Evolutionary conservation across 371 early-diverging fungal genomes (phyloP).

Genomic region (Rhizomucor miehei): DNA sequence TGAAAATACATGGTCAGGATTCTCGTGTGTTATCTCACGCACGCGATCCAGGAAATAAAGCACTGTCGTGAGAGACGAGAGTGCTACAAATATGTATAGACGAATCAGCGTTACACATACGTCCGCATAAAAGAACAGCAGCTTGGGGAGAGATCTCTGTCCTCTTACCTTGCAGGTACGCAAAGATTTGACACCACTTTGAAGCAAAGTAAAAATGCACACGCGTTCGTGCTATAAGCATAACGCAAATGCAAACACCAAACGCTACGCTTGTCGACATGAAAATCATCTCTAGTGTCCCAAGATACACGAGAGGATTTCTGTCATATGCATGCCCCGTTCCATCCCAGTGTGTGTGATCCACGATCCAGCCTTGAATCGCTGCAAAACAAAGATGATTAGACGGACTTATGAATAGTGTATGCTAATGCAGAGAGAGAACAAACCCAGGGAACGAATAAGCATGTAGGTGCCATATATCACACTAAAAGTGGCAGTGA

Average conservation of each 20-base stretch:
- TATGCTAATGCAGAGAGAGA: too few species aligned
- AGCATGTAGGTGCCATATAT: conserved; percentile 18
- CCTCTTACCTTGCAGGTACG: conserved; percentile 11
- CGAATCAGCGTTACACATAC: background rate
- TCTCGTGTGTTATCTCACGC: background rate
- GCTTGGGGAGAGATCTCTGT: background rate
- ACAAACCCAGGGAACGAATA: conserved; percentile 13
- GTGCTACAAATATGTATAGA: background rate
- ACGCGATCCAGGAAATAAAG: conserved; percentile 3
- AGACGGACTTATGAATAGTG: too few species aligned
- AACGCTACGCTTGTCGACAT: conserved; percentile 1
- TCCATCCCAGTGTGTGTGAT: conserved; percentile 17
- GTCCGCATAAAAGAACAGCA: too few species aligned
- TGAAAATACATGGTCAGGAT: conserved; percentile 11
- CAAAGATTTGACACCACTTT: conserved; percentile 12
- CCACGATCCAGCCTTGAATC: conserved; percentile 18
- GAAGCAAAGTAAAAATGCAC: conserved; percentile 9
- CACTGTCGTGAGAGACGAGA: background rate
- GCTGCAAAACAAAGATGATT: background rate
- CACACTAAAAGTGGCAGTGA: conserved; percentile 12
- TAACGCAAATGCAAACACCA: conserved; percentile 8
- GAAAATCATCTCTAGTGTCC: background rate
- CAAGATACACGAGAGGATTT: conserved; percentile 1
- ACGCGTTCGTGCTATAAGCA: conserved; percentile 15
- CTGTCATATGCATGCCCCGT: conserved; percentile 14